Evolutionary conservation across 2,329 filamentous ascomycete genomes (phyloP), one percentile per base, ranked within the genome.

Genomic region (Coniochaeta hoffmannii): DNA sequence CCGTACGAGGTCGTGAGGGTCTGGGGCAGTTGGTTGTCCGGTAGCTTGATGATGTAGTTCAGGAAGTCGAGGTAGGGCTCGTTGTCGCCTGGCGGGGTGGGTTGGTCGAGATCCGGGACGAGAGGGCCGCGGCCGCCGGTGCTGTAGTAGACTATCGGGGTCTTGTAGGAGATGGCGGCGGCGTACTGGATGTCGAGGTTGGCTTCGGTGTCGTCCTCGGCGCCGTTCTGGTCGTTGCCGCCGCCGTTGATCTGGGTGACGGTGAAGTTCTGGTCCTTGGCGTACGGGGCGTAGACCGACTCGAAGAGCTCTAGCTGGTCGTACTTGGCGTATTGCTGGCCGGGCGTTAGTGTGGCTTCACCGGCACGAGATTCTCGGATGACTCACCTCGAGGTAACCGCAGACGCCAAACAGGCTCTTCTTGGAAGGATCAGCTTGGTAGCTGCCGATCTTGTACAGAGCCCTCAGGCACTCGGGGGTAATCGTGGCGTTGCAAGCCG

Each of bases 131-230:
- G 70, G 31, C 85, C 85, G 24, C 75, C 83, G 1, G 81, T 85
- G 52, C 77, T 81, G 67, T 82, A 88, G 55, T 79, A 80, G 0
- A 74, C 73, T 22, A 85, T 75, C 10, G 78, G 76, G 3, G 80
- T 75, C 1, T 79, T 77, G 58, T 76, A 76, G 59, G 75, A 77
- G 56, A 86, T 71, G 12, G 76, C 76, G 9, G 83, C 63, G 9
- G 84, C 75, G 53, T 84, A 82, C 62, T 88, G 80, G 5, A 83
- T 73, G 63, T 88, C 85, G 15, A 88, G 73, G 58, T 84, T 86
- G 24, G 82, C 85, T 66, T 88, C 85, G 15, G 54, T 19, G 66
- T 63, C 58, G 69, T 77, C 53, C 59, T 70, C 66, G 7, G 65
- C 64, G 6, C 64, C 65, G 11, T 72, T 67, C 59, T 83, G 78